Evolutionary conservation across 306 rosid genomes (phyloP), one percentile per base, ranked within the genome.

Genomic region (Prunus mira): DNA sequence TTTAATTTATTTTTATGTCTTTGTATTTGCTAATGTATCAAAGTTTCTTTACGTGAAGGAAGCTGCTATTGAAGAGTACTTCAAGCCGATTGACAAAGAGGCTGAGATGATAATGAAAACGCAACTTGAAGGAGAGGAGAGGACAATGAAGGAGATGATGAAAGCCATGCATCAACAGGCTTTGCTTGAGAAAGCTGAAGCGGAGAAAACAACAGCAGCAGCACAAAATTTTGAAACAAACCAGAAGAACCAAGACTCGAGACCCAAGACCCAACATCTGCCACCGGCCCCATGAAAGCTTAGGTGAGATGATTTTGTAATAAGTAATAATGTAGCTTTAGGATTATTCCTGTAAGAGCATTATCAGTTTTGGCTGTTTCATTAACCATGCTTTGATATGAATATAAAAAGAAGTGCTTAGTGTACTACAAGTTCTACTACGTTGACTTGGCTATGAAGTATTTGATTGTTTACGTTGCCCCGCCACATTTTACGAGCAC

Each of bases 11-110:
- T 20, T 69, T 3, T 24, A 6, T 34, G 13, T 72, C 67, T 56
- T 38, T 56, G 57, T 22, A 74, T 69, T 65, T 43, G 46, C 71
- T 28, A 18, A 46, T 27, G 10, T 45, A 12, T 19, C 62, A 10
- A 3, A 51, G 34, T 19, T 24, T 50, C 52, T 62, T 60, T 55
- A 24, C 62, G n/a, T 86, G 82, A 83, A 92, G 98, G 98, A 95
- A 76, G 82, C 84, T 75, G 91, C 90, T 56, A 87, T 95, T 74
- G 96, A 92, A 77, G 92, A 95, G 28, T 89, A 95, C 84, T 95
- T 95, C 86, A 92, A 89, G 86, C 97, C 98, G 9, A 79, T 95
- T 72, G 93, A 90, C 87, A 79, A 84, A 76, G 93, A 95, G 83
- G 96, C 92, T 54, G 93, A 95, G 86, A 43, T 72, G 65, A 56